Base-by-base conservation (phyloP, 805 yeast genomes). In the Ascoidea asiatica region DNA sequence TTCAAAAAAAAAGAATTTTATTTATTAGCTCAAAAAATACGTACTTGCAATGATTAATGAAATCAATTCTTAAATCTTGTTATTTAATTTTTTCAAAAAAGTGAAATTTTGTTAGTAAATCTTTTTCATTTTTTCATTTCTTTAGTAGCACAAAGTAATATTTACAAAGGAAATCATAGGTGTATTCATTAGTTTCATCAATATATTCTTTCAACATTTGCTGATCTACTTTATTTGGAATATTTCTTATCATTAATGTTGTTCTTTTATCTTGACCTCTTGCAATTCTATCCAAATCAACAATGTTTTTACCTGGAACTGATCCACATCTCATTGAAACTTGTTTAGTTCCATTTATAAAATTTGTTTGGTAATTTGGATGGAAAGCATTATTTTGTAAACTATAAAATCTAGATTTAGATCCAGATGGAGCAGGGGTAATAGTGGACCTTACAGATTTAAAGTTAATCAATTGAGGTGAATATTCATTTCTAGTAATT, bases 231-330 rank as follows among this genome's bases (percentile, higher is more conserved):
- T 70, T 72, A 54, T 73, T 74, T 23, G 79, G 79, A 39, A 73
- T 72, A 47, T 73, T 73, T 44, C 75, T 63, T 33, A 73, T 62
- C 79, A 73, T 72, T 37, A 73, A 53, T 0, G 79, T 73, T 7
- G 65, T 67, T 37, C 79, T 58, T 36, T 59, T 58, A 48, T 73
- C 78, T 35, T 51, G 47, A 1, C 75, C 75, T 4, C 50, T 43
- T 13, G 58, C 56, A 41, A 72, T 70, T n/a, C 61, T 57, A 4
- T 51, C 55, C 19, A 72, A 55, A 47, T 69, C 64, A 20, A 70
- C 67, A 37, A 54, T 55, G 44, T 69, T 67, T 40, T 59, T 44
- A 41, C 50, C 39, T 44, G 68, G 55, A 49, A 60, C 51, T 21
- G n/a, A 15, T 19, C 29, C 42, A 13, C n/a, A 18, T 13, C 18